phyloP scores from a whole-genome alignment of 257 asterid species.

The Fraxinus pennsylvanica region DNA sequence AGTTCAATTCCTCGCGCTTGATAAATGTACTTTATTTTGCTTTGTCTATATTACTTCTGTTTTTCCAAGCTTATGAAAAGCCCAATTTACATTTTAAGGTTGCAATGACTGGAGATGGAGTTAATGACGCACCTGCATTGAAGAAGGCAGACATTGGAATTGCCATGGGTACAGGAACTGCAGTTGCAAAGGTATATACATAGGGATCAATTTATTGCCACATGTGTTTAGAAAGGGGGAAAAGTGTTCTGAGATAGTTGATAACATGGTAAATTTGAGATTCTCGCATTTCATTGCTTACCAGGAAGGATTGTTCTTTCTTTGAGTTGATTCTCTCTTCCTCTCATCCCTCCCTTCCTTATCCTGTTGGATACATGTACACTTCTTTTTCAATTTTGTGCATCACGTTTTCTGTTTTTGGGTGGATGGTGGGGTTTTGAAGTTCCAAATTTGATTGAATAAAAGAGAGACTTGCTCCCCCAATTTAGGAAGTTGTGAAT shows the following conservation, averaged over 20 bases:
- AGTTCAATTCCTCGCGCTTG: constrained; percentile 12
- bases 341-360: not conserved
- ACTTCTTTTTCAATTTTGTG: not conserved
- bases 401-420: not conserved
- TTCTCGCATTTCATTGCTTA: not conserved
- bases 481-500: not conserved
- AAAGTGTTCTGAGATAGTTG: not conserved
- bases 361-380: not conserved
- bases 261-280: not conserved
- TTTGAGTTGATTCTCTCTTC: not conserved
- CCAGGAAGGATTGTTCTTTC: not conserved
- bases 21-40: constrained; percentile 15
- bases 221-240: constrained; percentile 1
- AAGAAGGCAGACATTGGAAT: constrained; percentile 97
- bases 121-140: constrained; percentile 98
- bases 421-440: not conserved
- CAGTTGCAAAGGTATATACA: constrained; percentile 85
- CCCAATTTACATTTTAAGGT: constrained; percentile 52
- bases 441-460: not conserved
- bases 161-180: constrained; percentile 99
- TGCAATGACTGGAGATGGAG: constrained; percentile 99
- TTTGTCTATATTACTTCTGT: constrained; percentile 8
- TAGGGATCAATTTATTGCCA: constrained; percentile 6
- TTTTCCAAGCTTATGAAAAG: constrained; percentile 3
- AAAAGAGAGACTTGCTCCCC: not conserved